phyloP scores from a whole-genome alignment of 2,329 filamentous ascomycete genomes.

The Colletotrichum viniferum region DNA sequence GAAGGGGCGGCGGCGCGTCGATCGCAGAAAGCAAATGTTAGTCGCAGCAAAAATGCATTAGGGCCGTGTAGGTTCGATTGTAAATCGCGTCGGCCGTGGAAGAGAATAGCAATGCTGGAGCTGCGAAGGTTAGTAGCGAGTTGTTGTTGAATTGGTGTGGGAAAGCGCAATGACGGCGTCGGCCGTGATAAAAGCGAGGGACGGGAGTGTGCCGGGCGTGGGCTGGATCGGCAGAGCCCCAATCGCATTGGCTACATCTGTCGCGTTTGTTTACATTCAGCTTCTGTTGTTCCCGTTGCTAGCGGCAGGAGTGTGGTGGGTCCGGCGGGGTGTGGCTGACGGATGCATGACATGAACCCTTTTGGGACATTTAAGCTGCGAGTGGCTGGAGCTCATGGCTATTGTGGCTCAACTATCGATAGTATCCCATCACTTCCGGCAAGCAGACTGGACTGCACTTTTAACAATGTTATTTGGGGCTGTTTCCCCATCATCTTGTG shows the following conservation, averaged over 20 bases:
- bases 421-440: neutral
- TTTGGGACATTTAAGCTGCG: neutral
- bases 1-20: constrained; percentile 5
- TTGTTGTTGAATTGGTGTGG: neutral
- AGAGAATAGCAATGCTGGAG: neutral
- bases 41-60: constrained; percentile 16
- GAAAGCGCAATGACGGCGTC: neutral
- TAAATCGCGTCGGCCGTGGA: neutral
- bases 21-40: constrained; percentile 15
- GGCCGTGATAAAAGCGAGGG: constrained; percentile 1
- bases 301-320: constrained; percentile 18
- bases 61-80: neutral
- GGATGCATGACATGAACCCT: neutral
- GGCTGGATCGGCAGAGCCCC: neutral
- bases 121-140: neutral
- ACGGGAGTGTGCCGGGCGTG: neutral
- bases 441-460: neutral
- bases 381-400: neutral
- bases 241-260: neutral
- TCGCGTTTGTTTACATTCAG: constrained; percentile 26
- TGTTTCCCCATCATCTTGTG: neutral
- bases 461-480: neutral
- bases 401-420: neutral
- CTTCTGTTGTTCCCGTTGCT: constrained; percentile 15
- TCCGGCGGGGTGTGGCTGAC: constrained; percentile 17